Evolutionary conservation across 176 grass and related monocot genomes (phyloP).

Genomic region (Avena eriantha): DNA sequence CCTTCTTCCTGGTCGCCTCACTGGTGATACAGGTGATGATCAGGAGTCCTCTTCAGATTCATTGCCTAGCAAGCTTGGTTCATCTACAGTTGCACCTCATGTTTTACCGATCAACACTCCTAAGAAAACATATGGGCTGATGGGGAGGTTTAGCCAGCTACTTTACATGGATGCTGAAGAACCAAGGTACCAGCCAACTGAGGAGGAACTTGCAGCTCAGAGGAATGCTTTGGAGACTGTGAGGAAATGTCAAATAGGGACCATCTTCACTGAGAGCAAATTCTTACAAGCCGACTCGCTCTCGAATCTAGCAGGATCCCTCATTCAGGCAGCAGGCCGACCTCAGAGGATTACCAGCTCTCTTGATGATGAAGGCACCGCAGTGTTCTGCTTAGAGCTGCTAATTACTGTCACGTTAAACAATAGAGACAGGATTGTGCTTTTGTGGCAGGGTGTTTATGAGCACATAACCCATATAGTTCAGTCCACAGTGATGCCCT

Average conservation of each 20-base stretch:
- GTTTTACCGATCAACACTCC: constrained; percentile 58
- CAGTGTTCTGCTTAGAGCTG: constrained; percentile 95
- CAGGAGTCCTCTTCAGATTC: constrained; percentile 71
- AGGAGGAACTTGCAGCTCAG: constrained; percentile 88
- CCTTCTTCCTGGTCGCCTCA: constrained; percentile 71
- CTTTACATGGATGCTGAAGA: constrained; percentile 86
- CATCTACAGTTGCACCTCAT: constrained; percentile 54
- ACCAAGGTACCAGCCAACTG: constrained; percentile 73
- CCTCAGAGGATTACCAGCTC: constrained; percentile 79
- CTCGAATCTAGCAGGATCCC: constrained; percentile 69
- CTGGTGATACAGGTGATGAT: constrained; percentile 63
- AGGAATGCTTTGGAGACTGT: constrained; percentile 75
- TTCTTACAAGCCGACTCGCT: constrained; percentile 94
- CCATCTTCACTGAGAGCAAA: constrained; percentile 93
- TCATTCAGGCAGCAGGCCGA: constrained; percentile 76
- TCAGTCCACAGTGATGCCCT: constrained; percentile 95
- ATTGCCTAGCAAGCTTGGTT: constrained; percentile 51
- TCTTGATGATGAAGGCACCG: constrained; percentile 79
- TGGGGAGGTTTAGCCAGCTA: constrained; percentile 94
- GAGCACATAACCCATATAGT: constrained; percentile 96
- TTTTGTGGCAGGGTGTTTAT: constrained; percentile 91
- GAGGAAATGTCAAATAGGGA: constrained; percentile 84
- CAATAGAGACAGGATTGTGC: constrained; percentile 92
- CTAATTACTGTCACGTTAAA: constrained; percentile 92
- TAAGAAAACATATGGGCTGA: constrained; percentile 76